These are phyloP conservation scores for Cadophora sp. DNA, from an alignment of 2,329 filamentous ascomycete genomes.

Conservation along the genomic window DNA sequence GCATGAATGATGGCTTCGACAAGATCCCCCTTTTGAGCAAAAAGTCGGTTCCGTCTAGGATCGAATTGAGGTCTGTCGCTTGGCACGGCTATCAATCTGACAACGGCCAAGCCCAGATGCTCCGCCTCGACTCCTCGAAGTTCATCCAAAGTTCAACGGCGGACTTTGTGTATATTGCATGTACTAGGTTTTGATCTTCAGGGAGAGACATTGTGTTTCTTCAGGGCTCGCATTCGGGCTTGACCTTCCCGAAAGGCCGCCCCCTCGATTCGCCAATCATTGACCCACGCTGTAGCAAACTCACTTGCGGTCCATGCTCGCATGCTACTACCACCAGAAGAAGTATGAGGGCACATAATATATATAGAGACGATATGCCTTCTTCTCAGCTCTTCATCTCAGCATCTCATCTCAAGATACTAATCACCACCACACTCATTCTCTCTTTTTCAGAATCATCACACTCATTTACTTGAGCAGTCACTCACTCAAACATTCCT, in stretches of 20 bases:
- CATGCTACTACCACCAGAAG: background rate
- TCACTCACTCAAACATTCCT: constrained; percentile 6
- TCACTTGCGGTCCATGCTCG: background rate
- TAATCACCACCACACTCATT: constrained; percentile 22
- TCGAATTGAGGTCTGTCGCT: background rate
- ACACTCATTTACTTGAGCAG: constrained; percentile 21
- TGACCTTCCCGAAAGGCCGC: background rate
- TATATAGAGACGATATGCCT: constrained; percentile 6
- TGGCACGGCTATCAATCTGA: background rate
- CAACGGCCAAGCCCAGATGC: background rate
- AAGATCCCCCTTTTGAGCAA: background rate
- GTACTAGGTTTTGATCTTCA: background rate
- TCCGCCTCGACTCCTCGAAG: background rate
- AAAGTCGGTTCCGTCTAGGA: background rate
- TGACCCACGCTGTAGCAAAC: background rate
- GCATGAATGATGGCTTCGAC: constrained; percentile 1
- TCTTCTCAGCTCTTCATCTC: constrained; percentile 6
- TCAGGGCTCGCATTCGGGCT: background rate
- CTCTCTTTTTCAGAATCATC: constrained; percentile 11
- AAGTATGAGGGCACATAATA: background rate
- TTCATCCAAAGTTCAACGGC: background rate
- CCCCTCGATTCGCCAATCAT: background rate
- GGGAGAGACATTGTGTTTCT: background rate
- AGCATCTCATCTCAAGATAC: constrained; percentile 16
- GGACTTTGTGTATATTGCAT: background rate